Evolutionary conservation across 2,329 filamentous ascomycete genomes (phyloP).

Genomic region (Pseudocercospora musae): DNA sequence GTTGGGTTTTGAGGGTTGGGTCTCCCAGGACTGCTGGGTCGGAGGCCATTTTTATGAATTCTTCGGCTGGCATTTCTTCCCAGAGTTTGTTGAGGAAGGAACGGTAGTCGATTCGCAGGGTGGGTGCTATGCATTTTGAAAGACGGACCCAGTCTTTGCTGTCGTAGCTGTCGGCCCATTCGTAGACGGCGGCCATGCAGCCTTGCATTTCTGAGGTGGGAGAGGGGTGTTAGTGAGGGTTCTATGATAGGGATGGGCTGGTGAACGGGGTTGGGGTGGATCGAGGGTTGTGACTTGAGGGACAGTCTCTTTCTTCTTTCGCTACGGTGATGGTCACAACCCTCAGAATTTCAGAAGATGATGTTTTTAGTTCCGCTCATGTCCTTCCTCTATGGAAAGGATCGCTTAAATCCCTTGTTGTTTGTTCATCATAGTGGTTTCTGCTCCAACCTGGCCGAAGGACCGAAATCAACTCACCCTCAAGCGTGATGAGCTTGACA

Average conservation of each 20-base stretch:
- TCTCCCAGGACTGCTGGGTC: constrained; percentile 54
- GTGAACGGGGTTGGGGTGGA: neutral
- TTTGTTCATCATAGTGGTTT: neutral
- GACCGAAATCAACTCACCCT: constrained; percentile 29
- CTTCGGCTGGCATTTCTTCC: constrained; percentile 55
- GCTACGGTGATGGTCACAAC: neutral
- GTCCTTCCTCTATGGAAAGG: neutral
- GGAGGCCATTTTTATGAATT: constrained; percentile 54
- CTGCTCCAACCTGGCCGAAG: neutral
- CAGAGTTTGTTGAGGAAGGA: constrained; percentile 55
- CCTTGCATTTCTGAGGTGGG: constrained; percentile 36
- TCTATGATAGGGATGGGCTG: neutral
- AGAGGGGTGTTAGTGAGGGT: neutral
- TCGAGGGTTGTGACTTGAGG: neutral
- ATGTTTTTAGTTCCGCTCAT: neutral
- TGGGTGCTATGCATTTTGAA: constrained; percentile 60
- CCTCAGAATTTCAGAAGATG: constrained; percentile 3
- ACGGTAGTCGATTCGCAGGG: constrained; percentile 65
- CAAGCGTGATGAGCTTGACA: constrained; percentile 34
- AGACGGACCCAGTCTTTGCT: constrained; percentile 64
- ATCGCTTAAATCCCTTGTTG: constrained; percentile 11
- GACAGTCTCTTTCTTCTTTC: neutral
- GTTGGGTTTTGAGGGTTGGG: constrained; percentile 54
- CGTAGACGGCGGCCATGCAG: constrained; percentile 48
- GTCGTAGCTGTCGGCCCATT: constrained; percentile 66